A percentile compares a stretch with the other conserved stretches of the same genome.
phyloP scores from a whole-genome alignment of 2,329 filamentous ascomycete genomes.

The Alternaria sp. region DNA sequence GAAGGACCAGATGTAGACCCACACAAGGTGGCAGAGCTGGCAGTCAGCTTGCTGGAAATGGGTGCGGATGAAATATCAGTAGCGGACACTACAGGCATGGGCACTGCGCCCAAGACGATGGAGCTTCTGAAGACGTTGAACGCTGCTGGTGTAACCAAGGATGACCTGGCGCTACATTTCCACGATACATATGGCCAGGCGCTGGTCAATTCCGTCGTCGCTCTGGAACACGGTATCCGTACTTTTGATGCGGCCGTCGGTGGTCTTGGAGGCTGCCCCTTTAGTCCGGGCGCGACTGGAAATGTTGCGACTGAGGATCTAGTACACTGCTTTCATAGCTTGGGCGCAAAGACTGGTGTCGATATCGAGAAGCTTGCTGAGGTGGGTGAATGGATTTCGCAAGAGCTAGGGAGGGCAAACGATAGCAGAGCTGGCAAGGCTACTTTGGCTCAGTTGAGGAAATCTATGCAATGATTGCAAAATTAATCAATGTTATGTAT shows the following conservation, averaged over 20 bases:
- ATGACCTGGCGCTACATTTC: constrained; percentile 82
- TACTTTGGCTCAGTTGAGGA: constrained; percentile 44
- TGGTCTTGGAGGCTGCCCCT: constrained; percentile 84
- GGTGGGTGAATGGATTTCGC: constrained; percentile 53
- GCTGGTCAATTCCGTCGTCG: constrained; percentile 80
- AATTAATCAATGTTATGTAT: background rate
- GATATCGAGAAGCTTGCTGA: constrained; percentile 49
- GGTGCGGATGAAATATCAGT: constrained; percentile 91
- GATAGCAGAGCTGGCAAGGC: constrained; percentile 54
- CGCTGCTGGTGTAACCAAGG: constrained; percentile 71
- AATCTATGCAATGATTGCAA: constrained; percentile 4
- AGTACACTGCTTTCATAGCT: constrained; percentile 75
- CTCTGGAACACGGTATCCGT: constrained; percentile 77
- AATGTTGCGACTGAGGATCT: constrained; percentile 88
- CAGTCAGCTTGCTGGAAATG: constrained; percentile 75
- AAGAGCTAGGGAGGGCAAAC: constrained; percentile 47
- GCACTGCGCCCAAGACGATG: constrained; percentile 75
- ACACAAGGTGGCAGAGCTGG: constrained; percentile 67
- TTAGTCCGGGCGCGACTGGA: constrained; percentile 83
- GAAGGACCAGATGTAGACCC: constrained; percentile 70
- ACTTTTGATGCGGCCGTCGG: constrained; percentile 83
- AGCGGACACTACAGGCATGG: constrained; percentile 91
- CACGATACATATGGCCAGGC: constrained; percentile 90
- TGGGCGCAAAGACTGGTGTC: constrained; percentile 78
- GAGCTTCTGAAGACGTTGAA: constrained; percentile 70